Percentiles rank a stretch among this genome's conserved stretches.
These are phyloP conservation scores for Lichina pygmaea DNA, from an alignment of 495 filamentous ascomycete species.

Conservation along the genomic window DNA sequence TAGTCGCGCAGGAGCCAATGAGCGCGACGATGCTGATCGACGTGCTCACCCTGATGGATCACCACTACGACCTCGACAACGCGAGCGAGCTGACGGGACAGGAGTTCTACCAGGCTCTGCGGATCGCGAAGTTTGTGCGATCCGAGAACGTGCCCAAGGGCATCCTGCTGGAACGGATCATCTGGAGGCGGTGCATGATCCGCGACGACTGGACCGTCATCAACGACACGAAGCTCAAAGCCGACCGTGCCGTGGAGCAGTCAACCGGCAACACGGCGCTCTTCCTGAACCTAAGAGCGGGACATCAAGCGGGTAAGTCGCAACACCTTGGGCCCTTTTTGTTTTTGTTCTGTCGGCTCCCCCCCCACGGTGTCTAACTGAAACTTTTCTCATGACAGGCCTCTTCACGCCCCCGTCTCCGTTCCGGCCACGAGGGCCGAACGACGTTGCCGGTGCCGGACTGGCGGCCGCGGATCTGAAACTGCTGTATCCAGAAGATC, in stretches of 20 bases:
- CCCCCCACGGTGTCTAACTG: not conserved
- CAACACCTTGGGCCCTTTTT: too few species aligned
- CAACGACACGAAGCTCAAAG: conserved; percentile 9
- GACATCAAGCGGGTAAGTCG: conserved; percentile 7
- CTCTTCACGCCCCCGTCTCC: not conserved
- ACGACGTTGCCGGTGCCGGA: conserved; percentile 10
- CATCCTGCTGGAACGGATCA: conserved; percentile 32
- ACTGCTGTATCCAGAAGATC: conserved; percentile 8
- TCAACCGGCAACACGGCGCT: conserved; percentile 8
- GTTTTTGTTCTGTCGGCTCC: not conserved
- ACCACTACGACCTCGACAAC: conserved; percentile 4
- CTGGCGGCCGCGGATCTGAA: conserved; percentile 7
- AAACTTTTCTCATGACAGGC: not conserved
- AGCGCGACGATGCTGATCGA: conserved; percentile 45
- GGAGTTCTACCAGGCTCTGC: conserved; percentile 42
- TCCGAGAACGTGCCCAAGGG: conserved; percentile 23
- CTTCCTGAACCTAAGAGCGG: conserved; percentile 9
- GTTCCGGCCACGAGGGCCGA: not conserved
- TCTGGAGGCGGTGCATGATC: conserved; percentile 64
- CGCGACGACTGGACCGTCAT: conserved; percentile 28
- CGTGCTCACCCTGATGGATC: conserved; percentile 47
- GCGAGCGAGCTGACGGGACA: conserved; percentile 11
- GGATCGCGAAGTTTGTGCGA: conserved; percentile 27
- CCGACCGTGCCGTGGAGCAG: conserved; percentile 8
- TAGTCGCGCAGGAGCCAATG: conserved; percentile 42